A percentile compares a stretch with the other conserved stretches of the same genome.
These are phyloP conservation scores for Chamaenerion angustifolium DNA, from an alignment of 345 rosid genomes.

Conservation along the genomic window DNA sequence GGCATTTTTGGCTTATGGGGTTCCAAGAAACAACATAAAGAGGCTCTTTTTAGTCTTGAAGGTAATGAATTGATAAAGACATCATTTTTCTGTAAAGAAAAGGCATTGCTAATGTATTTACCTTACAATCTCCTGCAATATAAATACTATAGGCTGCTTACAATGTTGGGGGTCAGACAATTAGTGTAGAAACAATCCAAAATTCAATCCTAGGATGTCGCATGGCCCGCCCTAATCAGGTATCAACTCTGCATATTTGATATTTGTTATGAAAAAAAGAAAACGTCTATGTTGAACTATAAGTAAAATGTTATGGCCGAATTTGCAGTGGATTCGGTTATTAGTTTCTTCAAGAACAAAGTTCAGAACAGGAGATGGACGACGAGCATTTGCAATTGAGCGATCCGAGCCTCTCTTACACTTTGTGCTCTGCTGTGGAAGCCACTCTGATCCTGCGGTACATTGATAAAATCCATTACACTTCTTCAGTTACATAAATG, in stretches of 20 bases:
- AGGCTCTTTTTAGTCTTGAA: slow-evolving; percentile 63
- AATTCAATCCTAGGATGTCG: slow-evolving; percentile 69
- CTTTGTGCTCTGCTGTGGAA: slow-evolving; percentile 82
- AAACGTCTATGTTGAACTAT: not conserved
- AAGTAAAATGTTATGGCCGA: not conserved
- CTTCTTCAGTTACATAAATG: not conserved
- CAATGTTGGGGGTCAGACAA: slow-evolving; percentile 77
- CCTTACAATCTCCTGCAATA: slow-evolving; percentile 8
- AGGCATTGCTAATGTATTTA: too few relatives aligned
- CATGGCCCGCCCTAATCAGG: slow-evolving; percentile 95
- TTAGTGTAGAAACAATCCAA: slow-evolving; percentile 72
- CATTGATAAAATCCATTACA: slow-evolving; percentile 6
- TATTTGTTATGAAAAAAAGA: not conserved
- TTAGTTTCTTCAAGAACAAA: slow-evolving; percentile 51
- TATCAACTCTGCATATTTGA: slow-evolving; percentile 9
- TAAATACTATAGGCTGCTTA: slow-evolving; percentile 66
- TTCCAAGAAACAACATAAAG: slow-evolving; percentile 74
- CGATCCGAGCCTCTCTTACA: slow-evolving; percentile 60
- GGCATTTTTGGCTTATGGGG: slow-evolving; percentile 90
- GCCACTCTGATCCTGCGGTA: slow-evolving; percentile 97
- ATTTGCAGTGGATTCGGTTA: slow-evolving; percentile 57
- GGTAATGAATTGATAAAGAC: slow-evolving; percentile 20
- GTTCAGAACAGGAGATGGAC: slow-evolving; percentile 62
- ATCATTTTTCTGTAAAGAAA: too few relatives aligned
- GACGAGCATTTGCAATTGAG: slow-evolving; percentile 54